Conservation (phyloP, 768 basidiomycete genomes). For the Cystofilobasidium capitatum region DNA sequence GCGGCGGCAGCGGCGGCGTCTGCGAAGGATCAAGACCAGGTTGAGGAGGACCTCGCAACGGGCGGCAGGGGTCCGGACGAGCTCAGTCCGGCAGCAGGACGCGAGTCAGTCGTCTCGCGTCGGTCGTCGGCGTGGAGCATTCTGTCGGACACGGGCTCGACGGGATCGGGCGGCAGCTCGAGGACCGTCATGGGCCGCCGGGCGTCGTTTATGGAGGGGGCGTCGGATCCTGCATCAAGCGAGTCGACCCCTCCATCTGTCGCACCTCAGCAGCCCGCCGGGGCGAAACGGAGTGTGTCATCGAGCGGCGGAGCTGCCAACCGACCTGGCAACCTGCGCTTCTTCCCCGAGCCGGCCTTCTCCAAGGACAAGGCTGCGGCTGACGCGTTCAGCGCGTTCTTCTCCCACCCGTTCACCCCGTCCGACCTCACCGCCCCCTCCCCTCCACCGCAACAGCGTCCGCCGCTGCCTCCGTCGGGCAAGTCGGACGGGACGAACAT, state of each 20-base stretch:
- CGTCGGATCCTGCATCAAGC: not conserved
- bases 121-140: not conserved
- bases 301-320: too few species aligned
- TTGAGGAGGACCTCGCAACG: not conserved
- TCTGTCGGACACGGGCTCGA: not conserved
- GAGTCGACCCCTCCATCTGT: too few species aligned
- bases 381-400: not conserved
- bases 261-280: too few species aligned
- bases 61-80: not conserved
- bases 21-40: not conserved
- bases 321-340: not conserved
- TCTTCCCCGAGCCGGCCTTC: not conserved
- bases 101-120: not conserved
- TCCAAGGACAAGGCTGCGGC: not conserved
- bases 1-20: not conserved
- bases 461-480: not conserved
- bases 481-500: not conserved
- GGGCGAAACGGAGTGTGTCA: too few species aligned
- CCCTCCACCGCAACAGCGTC: not conserved
- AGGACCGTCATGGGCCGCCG: constrained; percentile 14
- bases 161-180: constrained; percentile 7
- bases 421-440: constrained; percentile 2
- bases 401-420: constrained; percentile 13
- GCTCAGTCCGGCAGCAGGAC: not conserved
- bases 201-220: not conserved